Percentiles rank a stretch among this genome's conserved stretches.
phyloP scores from a whole-genome alignment of 352 stramenopile species.

The Phytophthora uliginosa region DNA sequence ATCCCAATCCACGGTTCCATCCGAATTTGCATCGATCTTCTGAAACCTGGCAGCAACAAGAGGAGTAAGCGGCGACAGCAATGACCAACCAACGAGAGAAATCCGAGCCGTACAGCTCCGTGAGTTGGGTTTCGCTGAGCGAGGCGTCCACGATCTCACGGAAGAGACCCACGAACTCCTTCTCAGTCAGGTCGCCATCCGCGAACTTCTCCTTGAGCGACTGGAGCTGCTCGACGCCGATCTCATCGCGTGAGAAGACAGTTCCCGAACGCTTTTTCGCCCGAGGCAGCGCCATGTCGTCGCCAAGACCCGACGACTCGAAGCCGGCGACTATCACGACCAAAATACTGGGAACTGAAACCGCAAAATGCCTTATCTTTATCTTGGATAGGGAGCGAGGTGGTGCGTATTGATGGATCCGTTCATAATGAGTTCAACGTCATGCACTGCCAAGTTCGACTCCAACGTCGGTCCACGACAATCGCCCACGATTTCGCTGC shows the following conservation, averaged over 20 bases:
- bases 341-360: constrained; percentile 31
- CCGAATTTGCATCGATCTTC: constrained; percentile 91
- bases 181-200: constrained; percentile 85
- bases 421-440: too few relatives aligned
- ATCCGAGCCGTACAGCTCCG: constrained; percentile 65
- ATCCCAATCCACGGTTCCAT: constrained; percentile 91
- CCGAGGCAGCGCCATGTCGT: constrained; percentile 32
- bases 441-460: too few relatives aligned
- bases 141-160: constrained; percentile 84
- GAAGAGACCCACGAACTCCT: constrained; percentile 88
- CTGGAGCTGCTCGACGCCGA: constrained; percentile 84
- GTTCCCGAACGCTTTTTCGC: constrained; percentile 60
- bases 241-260: constrained; percentile 84
- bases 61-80: background rate
- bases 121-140: constrained; percentile 83
- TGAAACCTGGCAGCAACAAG: constrained; percentile 60
- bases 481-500: background rate
- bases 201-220: constrained; percentile 89
- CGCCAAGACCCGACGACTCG: background rate
- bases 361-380: constrained; percentile 1
- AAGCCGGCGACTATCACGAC: constrained; percentile 3
- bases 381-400: background rate
- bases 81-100: background rate
- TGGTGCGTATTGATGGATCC: background rate
- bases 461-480: background rate